Percentiles rank a stretch among this genome's conserved stretches.
Conservation (phyloP, 352 stramenopile genomes). For the Pythium monospermum region DNA sequence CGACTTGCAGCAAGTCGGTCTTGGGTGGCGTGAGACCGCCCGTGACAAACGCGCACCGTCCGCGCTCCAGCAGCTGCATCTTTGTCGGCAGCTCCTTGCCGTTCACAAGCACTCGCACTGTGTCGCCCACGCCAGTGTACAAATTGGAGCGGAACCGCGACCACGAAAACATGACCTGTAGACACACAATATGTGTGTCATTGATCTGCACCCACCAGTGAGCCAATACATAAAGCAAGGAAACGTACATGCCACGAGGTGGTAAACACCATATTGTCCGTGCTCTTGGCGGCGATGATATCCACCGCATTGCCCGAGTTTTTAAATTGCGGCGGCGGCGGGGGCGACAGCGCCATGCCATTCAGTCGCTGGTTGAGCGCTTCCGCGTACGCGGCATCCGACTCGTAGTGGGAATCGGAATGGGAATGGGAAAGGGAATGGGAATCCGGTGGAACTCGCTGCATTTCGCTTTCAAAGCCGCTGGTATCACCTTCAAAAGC, state of each 20-base stretch:
- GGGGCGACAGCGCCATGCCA: constrained; percentile 2
- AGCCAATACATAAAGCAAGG: background rate
- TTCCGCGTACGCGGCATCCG: constrained; percentile 10
- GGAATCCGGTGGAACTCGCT: too few species aligned
- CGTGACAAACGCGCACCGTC: constrained; percentile 61
- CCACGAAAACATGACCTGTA: constrained; percentile 59
- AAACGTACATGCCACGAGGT: constrained; percentile 68
- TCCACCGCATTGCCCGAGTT: constrained; percentile 74
- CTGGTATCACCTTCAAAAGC: too few species aligned
- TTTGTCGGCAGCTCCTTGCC: constrained; percentile 69
- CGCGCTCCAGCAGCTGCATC: constrained; percentile 67
- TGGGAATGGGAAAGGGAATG: too few species aligned
- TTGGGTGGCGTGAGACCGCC: constrained; percentile 53
- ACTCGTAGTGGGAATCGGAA: too few species aligned
- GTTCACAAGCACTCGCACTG: constrained; percentile 71
- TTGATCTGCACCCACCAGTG: too few species aligned
- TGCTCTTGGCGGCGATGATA: constrained; percentile 69
- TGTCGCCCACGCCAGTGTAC: constrained; percentile 58
- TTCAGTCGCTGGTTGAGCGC: constrained; percentile 7
- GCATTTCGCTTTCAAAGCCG: too few species aligned
- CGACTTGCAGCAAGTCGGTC: constrained; percentile 42
- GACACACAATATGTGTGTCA: too few species aligned
- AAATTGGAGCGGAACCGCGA: constrained; percentile 62
- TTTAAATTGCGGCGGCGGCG: constrained; percentile 46
- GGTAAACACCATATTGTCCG: constrained; percentile 47